Percentiles rank a stretch among this genome's conserved stretches.
These are phyloP conservation scores for Coemansia sp. DNA, from an alignment of 371 early-diverging fungal species.

Conservation along the genomic window DNA sequence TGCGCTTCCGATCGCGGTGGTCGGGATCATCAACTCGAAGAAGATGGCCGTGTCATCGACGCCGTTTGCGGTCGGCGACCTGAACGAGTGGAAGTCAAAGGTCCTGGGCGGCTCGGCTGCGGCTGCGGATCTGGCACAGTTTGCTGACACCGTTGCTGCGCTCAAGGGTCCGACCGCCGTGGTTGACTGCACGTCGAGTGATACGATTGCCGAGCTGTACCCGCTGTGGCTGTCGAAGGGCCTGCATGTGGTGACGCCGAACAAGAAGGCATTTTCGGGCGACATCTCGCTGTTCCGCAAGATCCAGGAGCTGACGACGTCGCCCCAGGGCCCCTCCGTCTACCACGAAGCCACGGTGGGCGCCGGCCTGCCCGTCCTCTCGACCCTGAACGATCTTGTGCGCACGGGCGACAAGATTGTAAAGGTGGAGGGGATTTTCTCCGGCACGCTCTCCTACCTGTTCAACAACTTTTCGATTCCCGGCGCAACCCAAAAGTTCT, in stretches of 20 bases:
- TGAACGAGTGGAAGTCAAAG: slow-evolving; percentile 48
- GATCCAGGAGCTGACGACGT: slow-evolving; percentile 60
- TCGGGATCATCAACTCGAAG: slow-evolving; percentile 70
- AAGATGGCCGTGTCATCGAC: slow-evolving; percentile 60
- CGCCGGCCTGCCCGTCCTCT: slow-evolving; percentile 95
- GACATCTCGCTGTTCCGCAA: slow-evolving; percentile 66
- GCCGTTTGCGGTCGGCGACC: slow-evolving; percentile 43
- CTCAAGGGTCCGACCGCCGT: slow-evolving; percentile 60
- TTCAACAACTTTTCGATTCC: slow-evolving; percentile 90
- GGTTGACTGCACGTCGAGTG: slow-evolving; percentile 91
- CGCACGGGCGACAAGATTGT: slow-evolving; percentile 88
- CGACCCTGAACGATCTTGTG: slow-evolving; percentile 85
- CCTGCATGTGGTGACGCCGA: slow-evolving; percentile 91
- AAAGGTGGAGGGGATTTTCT: slow-evolving; percentile 94
- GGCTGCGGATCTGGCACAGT: slow-evolving; percentile 36
- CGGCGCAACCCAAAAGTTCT: slow-evolving; percentile 66
- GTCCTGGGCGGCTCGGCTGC: slow-evolving; percentile 29
- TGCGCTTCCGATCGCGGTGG: slow-evolving; percentile 52
- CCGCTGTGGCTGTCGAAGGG: slow-evolving; percentile 78
- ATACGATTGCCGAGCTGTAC: slow-evolving; percentile 75
- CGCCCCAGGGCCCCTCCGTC: slow-evolving; percentile 57
- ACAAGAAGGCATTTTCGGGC: slow-evolving; percentile 95
- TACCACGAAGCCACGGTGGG: slow-evolving; percentile 97
- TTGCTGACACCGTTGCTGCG: slow-evolving; percentile 25
- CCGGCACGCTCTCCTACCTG: slow-evolving; percentile 92